A percentile compares a stretch with the other conserved stretches of the same genome.
Evolutionary conservation across 192 early-diverging fungal genomes (phyloP).

Genomic region (Backusella westeae): DNA sequence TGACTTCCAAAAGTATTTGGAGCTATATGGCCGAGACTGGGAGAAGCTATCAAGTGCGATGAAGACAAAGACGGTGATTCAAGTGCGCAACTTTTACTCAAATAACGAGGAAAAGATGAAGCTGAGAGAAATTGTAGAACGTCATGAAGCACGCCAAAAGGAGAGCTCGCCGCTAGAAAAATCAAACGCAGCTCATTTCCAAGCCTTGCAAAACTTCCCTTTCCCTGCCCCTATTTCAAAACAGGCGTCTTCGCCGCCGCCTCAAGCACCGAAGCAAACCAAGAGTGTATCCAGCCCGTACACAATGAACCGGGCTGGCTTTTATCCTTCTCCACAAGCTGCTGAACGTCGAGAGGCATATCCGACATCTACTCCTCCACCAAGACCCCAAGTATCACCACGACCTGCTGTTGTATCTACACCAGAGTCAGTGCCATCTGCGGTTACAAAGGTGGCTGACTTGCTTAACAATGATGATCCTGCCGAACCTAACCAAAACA

Average conservation of each 20-base stretch:
- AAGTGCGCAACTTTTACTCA: slow-evolving; percentile 81
- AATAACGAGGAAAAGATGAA: slow-evolving; percentile 50
- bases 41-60: slow-evolving; percentile 68
- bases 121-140: slow-evolving; percentile 23
- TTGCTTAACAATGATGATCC: slow-evolving; percentile 38
- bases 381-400: slow-evolving; percentile 1
- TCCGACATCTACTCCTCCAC: not conserved
- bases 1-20: slow-evolving; percentile 66
- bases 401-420: not conserved
- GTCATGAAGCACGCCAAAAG: slow-evolving; percentile 7
- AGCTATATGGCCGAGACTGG: slow-evolving; percentile 73
- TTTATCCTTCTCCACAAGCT: slow-evolving; percentile 3
- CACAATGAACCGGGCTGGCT: not conserved
- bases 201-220: slow-evolving; percentile 23
- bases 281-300: not conserved
- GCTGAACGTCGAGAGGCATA: not conserved
- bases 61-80: slow-evolving; percentile 76
- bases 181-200: slow-evolving; percentile 15
- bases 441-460: slow-evolving; percentile 34
- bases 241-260: not conserved
- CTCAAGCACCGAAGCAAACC: not conserved
- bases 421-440: slow-evolving; percentile 19
- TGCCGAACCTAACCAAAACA: slow-evolving; percentile 28
- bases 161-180: slow-evolving; percentile 13
- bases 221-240: slow-evolving; percentile 17